These are phyloP conservation scores for Stellera chamaejasme DNA, from an alignment of 345 rosid genomes.

Conservation along the genomic window DNA sequence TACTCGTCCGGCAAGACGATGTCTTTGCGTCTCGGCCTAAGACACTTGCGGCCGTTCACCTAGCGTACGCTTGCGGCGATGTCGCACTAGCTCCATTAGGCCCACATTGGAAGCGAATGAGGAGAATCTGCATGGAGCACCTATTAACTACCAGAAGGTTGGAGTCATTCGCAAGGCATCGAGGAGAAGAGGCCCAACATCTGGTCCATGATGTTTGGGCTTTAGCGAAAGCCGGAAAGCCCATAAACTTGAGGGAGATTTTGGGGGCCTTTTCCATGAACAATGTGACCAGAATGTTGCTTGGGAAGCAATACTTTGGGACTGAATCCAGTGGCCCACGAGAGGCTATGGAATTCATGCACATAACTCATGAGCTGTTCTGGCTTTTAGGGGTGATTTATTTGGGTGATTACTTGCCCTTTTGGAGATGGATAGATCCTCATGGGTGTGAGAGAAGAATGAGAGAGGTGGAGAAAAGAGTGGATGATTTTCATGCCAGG, in stretches of 20 bases:
- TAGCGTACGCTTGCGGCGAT: slow-evolving; percentile 69
- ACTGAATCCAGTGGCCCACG: slow-evolving; percentile 43
- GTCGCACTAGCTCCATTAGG: slow-evolving; percentile 81
- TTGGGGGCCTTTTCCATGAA: slow-evolving; percentile 88
- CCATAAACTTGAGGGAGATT: slow-evolving; percentile 61
- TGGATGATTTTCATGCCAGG: slow-evolving; percentile 73
- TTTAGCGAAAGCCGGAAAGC: slow-evolving; percentile 20
- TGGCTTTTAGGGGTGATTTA: slow-evolving; percentile 71
- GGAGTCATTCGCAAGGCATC: slow-evolving; percentile 37
- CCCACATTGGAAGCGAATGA: slow-evolving; percentile 59
- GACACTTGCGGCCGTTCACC: slow-evolving; percentile 69
- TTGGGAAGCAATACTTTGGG: slow-evolving; percentile 79
- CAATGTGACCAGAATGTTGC: slow-evolving; percentile 82
- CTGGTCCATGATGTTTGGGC: slow-evolving; percentile 32
- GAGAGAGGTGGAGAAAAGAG: slow-evolving; percentile 81
- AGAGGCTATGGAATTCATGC: slow-evolving; percentile 86
- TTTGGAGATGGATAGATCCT: slow-evolving; percentile 94
- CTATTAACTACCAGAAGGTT: slow-evolving; percentile 41
- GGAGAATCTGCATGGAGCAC: slow-evolving; percentile 69
- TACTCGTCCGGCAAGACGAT: slow-evolving; percentile 65
- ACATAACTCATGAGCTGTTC: slow-evolving; percentile 64
- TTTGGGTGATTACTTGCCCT: slow-evolving; percentile 80
- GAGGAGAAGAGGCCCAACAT: slow-evolving; percentile 43
- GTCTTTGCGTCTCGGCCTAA: slow-evolving; percentile 79
- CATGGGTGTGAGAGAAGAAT: slow-evolving; percentile 67